phyloP scores from a whole-genome alignment of 1,284 basidiomycete species.

The Microbotryum intermedium region DNA sequence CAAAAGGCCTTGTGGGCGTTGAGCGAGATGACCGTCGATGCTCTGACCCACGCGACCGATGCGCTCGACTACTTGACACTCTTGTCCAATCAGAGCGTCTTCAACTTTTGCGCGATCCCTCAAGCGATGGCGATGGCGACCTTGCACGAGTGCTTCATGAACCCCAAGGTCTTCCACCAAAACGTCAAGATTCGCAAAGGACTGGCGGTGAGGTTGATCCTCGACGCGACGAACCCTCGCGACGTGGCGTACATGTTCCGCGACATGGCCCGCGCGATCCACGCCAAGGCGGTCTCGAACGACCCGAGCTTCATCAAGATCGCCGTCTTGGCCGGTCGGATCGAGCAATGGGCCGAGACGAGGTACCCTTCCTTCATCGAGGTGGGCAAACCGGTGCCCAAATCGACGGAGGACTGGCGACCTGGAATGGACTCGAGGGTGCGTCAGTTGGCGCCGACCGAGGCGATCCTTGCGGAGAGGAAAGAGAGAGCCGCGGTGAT shows the following conservation, averaged over 20 bases:
- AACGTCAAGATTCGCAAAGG: slow-evolving; percentile 97
- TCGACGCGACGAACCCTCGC: slow-evolving; percentile 79
- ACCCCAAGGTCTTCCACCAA: slow-evolving; percentile 73
- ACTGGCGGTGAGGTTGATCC: slow-evolving; percentile 82
- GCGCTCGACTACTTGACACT: slow-evolving; percentile 82
- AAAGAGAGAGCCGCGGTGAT: slow-evolving; percentile 7
- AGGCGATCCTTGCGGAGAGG: slow-evolving; percentile 6
- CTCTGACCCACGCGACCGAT: slow-evolving; percentile 73
- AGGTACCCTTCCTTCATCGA: slow-evolving; percentile 33
- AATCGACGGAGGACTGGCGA: slow-evolving; percentile 19
- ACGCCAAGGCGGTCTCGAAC: slow-evolving; percentile 62
- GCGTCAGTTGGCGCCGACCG: slow-evolving; percentile 22
- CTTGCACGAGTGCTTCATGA: slow-evolving; percentile 84
- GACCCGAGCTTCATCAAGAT: slow-evolving; percentile 83
- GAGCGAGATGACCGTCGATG: slow-evolving; percentile 83
- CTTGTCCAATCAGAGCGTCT: slow-evolving; percentile 82
- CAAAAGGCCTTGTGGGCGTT: slow-evolving; percentile 66
- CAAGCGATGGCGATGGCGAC: slow-evolving; percentile 96
- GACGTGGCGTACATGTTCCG: slow-evolving; percentile 87
- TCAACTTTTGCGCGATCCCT: slow-evolving; percentile 95
- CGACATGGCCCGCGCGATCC: slow-evolving; percentile 71
- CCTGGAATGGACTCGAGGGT: slow-evolving; percentile 26
- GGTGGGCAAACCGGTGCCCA: slow-evolving; percentile 18
- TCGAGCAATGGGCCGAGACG: slow-evolving; percentile 80
- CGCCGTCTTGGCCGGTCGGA: slow-evolving; percentile 74